Conservation (phyloP, 23 red algal genomes). For the Gracilaria domingensis region DNA sequence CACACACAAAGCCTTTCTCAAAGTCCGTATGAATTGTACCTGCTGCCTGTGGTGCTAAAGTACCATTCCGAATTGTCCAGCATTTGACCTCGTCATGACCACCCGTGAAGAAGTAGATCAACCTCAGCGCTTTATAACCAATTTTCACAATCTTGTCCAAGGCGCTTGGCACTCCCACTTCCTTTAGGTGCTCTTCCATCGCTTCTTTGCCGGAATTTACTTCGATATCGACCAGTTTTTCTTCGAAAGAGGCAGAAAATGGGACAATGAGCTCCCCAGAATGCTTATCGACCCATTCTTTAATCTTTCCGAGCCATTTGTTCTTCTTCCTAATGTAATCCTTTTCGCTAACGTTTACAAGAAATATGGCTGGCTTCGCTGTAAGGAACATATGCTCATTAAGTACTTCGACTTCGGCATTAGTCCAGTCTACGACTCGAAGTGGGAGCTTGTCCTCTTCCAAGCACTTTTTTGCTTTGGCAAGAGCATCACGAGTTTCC, state of each 20-base stretch:
- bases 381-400: constrained; percentile 93
- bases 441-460: constrained; percentile 76
- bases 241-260: constrained; percentile 84
- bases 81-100: constrained; percentile 93
- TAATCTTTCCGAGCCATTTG: constrained; percentile 97
- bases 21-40: constrained; percentile 98
- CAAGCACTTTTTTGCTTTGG: constrained; percentile 73
- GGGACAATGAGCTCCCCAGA: constrained; percentile 88
- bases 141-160: constrained; percentile 83
- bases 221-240: constrained; percentile 77
- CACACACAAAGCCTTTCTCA: constrained; percentile 96
- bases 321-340: constrained; percentile 95
- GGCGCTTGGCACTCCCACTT: constrained; percentile 53
- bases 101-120: constrained; percentile 99
- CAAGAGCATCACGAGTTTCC: constrained; percentile 75
- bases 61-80: constrained; percentile 94
- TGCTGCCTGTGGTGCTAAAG: constrained; percentile 94
- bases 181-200: constrained; percentile 58
- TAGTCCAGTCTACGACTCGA: constrained; percentile 80
- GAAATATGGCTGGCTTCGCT: constrained; percentile 88
- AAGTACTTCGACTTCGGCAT: constrained; percentile 87
- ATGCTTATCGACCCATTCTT: constrained; percentile 93
- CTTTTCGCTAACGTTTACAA: constrained; percentile 95
- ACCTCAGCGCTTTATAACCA: constrained; percentile 78
- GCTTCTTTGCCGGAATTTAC: constrained; percentile 67